Base-by-base conservation (phyloP, 192 early-diverging fungal species). In the Lobosporangium transversale region DNA sequence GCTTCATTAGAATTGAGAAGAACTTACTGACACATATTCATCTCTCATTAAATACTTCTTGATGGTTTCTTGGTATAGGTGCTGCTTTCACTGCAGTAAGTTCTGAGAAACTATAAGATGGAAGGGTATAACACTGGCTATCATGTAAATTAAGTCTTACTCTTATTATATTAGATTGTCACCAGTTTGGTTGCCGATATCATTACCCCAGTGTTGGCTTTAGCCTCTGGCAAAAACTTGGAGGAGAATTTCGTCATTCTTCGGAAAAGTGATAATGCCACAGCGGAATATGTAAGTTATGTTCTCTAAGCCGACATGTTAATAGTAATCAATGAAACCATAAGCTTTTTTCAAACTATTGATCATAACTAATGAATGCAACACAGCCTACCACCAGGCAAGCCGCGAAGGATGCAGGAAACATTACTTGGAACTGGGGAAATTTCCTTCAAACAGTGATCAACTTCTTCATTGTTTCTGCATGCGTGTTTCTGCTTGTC, bases 381-480 rank as follows among this genome's bases (percentile, higher is more conserved):
- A 33, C 21, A 31, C 49, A 69, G 58, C 40, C 36, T 9, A 33
- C 58, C 6, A 76, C 71, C 36, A 60, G 63, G 42, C 50, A 43
- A 4, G 21, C 37, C 8, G 71, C 71, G 11, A 65, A 83, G 36
- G 78, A 82, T 30, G 69, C 65, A 43, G 85, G 87, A 18, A 68
- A 79, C 17, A 58, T 89, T n/a, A 89, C 88, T 4, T 82, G 79
- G 64, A 87, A 85, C 67, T 88, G 80, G 62, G 89, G 89, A 14
- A 84, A 86, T 50, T 91, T 91, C 66, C 42, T 91, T 31, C 83
- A 89, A 50, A 74, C 76, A 27, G 56, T 87, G 53, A 80, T 91
- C 80, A 91, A 88, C 70, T 91, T 91, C 56, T 47, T 91, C 50
- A 82, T 91, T 47, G 81, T 89, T 48, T 64, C 81, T 30, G 48